Base-by-base conservation (phyloP, 2,329 filamentous ascomycete species). In the Mariannaea elegans region DNA sequence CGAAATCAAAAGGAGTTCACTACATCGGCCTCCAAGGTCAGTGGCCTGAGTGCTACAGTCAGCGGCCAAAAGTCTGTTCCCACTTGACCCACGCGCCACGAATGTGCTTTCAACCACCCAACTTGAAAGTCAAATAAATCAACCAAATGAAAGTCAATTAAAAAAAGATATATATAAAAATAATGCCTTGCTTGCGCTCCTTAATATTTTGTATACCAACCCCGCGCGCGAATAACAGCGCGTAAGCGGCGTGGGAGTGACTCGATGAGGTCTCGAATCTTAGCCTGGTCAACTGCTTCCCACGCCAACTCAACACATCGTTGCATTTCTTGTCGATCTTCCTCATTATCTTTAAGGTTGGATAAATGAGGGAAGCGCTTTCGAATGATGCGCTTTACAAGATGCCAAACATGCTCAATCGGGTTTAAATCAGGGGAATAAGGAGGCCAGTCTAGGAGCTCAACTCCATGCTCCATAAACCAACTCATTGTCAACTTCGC, bases 181-280 rank as follows among this genome's bases (percentile, higher is more conserved):
- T 23, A 54, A 54, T 36, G 39, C 50, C 39, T 16, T 54, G 18
- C 31, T 45, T 36, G 8, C 19, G 27, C 24, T 7, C 16, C 18
- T 51, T 36, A 57, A 45, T 57, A 51, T 51, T 51, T 46, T 32
- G 34, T 57, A 57, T 54, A 46, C 54, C 29, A 57, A 38, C 27
- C 46, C 23, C 19, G 18, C 4, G 47, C 24, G 10, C 32, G 27
- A n/a, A 36, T 44, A 24, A 51, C 24, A 12, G 41, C 38, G 19
- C 24, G 18, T n/a, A 54, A 24, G 4, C 41, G 27, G 3, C 19
- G 23, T 12, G 39, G 19, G 14, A 50, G 27, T 50, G 46, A 51
- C n/a, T n/a, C n/a, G n/a, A 48, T 51, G 14, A 51, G 13, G 19
- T 46, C 23, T 34, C 13, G 23, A 46, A 57, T 51, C 3, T 12